Conservation (phyloP, 805 yeast genomes). For the Teunomyces cretensis region DNA sequence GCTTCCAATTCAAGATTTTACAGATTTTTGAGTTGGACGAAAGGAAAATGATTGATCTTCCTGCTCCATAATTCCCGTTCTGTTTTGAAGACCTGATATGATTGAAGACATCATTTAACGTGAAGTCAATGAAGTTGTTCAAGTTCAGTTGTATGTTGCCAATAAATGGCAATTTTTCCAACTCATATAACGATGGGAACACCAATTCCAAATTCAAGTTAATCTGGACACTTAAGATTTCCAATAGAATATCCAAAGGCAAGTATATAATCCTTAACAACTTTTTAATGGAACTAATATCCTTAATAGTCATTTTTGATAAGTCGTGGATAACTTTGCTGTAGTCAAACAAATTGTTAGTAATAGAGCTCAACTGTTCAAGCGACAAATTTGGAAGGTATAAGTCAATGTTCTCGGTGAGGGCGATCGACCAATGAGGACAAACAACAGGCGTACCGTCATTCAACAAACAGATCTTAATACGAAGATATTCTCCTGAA, state of each 20-base stretch:
- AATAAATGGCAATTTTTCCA: slow-evolving; percentile 38
- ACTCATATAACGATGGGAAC: slow-evolving; percentile 62
- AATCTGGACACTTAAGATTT: slow-evolving; percentile 53
- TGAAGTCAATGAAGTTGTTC: slow-evolving; percentile 73
- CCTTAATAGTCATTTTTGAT: slow-evolving; percentile 34
- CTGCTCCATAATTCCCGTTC: slow-evolving; percentile 16
- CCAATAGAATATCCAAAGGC: slow-evolving; percentile 60
- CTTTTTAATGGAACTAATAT: slow-evolving; percentile 40
- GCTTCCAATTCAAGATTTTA: slow-evolving; percentile 95
- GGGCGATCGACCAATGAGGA: slow-evolving; percentile 60
- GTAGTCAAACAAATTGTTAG: slow-evolving; percentile 41
- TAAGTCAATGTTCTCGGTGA: slow-evolving; percentile 51
- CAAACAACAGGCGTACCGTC: slow-evolving; percentile 88
- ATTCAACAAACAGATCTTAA: slow-evolving; percentile 66
- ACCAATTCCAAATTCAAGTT: slow-evolving; percentile 73
- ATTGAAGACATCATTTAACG: slow-evolving; percentile 69
- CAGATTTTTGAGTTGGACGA: slow-evolving; percentile 89
- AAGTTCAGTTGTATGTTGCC: slow-evolving; percentile 49
- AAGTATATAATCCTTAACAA: slow-evolving; percentile 50
- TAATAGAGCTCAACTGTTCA: slow-evolving; percentile 42
- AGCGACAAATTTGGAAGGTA: slow-evolving; percentile 61
- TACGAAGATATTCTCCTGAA: slow-evolving; percentile 72
- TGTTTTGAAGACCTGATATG: slow-evolving; percentile 56
- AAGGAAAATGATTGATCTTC: slow-evolving; percentile 76
- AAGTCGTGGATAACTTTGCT: slow-evolving; percentile 38